Evolutionary conservation across 331 rosid species (phyloP), one percentile per base, ranked within the genome.

Genomic region (Malus hybrid): DNA sequence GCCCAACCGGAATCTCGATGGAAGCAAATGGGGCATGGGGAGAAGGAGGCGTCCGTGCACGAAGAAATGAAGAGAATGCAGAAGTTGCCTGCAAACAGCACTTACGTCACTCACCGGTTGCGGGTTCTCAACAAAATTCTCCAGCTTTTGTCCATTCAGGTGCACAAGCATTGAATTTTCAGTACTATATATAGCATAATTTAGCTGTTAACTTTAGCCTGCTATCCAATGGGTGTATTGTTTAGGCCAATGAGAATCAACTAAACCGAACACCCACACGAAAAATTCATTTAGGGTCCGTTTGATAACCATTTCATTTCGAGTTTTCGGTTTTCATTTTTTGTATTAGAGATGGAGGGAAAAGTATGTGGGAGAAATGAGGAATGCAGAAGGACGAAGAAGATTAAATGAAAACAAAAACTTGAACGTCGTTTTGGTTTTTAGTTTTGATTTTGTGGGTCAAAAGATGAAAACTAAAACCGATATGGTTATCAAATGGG

Each of bases 71-170:
- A 66, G 71, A 85, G 91, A 83, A 85, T 88, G 87, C 77, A 70
- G 75, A 74, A 65, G 68, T 83, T 93, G 65, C 97, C 97, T 50
- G 74, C 82, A 20, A 82, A 72, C 70, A 91, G 98, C 78, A 7
- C 80, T n/a, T 91, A 91, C 70, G 96, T 78, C 68, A 16, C 81
- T 39, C 98, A 91, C 73, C 95, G 97, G 19, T 53, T 87, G 68
- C 88, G 87, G 86, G 93, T 93, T 81, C 96, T 93, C 46, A 86
- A 86, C 82, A 93, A 88, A 81, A 82, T 90, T 81, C 81, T 89
- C 84, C 90, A 89, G 75, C 96, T 93, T 62, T 70, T 91, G 76
- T 77, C 93, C 15, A 20, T 85, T 80, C 93, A 91, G 95, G 98
- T 93, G 26, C 24, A 72, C 62, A 70, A 67, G 1, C 4, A 33